phyloP scores from a whole-genome alignment of 495 filamentous ascomycete species.

The Penicillium chermesinum region DNA sequence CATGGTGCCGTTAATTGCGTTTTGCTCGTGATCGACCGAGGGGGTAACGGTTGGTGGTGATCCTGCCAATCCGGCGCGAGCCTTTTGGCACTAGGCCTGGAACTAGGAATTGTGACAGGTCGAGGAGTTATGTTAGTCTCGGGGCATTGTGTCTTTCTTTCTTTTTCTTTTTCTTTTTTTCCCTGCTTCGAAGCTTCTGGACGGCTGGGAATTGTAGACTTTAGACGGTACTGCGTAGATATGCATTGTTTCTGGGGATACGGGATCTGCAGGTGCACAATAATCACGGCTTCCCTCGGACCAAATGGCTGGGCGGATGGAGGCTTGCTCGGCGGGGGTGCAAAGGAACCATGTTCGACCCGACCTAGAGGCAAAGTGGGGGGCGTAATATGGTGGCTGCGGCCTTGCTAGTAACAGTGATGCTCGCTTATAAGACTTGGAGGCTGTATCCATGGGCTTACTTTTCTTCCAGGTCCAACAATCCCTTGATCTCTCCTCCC shows the following conservation, averaged over 20 bases:
- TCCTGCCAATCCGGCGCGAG: conserved; percentile 9
- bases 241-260: too few species aligned
- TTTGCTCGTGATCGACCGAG: conserved; percentile 13
- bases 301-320: too few species aligned
- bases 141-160: conserved; percentile 5
- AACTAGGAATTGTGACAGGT: conserved; percentile 5
- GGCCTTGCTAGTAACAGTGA: background rate
- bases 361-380: conserved; percentile 4
- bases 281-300: too few species aligned
- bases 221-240: too few species aligned
- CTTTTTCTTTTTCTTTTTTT: too few species aligned
- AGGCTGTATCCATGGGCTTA: background rate
- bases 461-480: conserved; percentile 1
- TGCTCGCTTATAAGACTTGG: conserved; percentile 6
- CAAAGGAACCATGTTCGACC: conserved; percentile 1
- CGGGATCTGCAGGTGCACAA: too few species aligned
- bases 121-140: conserved; percentile 12
- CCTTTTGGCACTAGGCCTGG: background rate
- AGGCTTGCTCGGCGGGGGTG: too few species aligned
- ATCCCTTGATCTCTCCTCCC: too few species aligned
- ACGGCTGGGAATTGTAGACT: too few species aligned
- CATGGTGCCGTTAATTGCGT: conserved; percentile 4
- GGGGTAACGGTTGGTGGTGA: conserved; percentile 9
- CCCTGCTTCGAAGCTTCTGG: too few species aligned
- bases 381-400: background rate